Evolutionary conservation across 2,329 filamentous ascomycete species (phyloP), one percentile per base, ranked within the genome.

Genomic region (Hymenoscyphus scutula): DNA sequence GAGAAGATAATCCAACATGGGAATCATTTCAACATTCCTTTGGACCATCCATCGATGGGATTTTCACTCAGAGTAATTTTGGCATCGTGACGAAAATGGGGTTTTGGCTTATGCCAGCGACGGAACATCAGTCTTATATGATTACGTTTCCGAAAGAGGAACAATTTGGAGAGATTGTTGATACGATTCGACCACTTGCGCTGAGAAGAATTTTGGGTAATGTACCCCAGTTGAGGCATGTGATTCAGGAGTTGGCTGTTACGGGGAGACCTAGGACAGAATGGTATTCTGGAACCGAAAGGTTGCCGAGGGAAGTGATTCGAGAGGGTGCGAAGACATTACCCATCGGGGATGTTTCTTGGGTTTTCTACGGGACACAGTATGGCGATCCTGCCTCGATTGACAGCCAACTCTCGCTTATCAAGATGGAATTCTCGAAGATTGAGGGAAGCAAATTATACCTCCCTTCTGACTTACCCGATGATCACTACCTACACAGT

Each of bases 41-140:
- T 65, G 77, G 77, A 0, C 77, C 77, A 0, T 70, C 72, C 7
- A 70, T 76, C n/a, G 76, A 79, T 62, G 79, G 79, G 1, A 76
- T 84, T 8, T 84, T 84, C 67, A 77, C 78, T 1, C 81, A 84
- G 67, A 79, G 77, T 32, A 82, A 81, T 64, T 76, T 82, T 34
- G 82, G 81, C 37, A 80, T 84, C 41, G 79, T 82, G 7, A 82
- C 80, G 3, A 83, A 84, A 71, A 80, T 84, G 77, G 82, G 82
- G 0, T 76, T 84, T 53, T 78, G 76, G 72, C 73, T 84, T 41
- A 84, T 84, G 82, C 78, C 79, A 0, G 81, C 81, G 32, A 79
- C 79, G 0, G 80, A 77, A 6, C 79, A 79, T 62, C 78, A 82
- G 71, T 73, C 72, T 5, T 76, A 76, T 53, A 65, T 77, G 59